Percentiles rank a stretch among this genome's conserved stretches.
Evolutionary conservation across 176 grass and related monocot species (phyloP).

Genomic region (Pontederia paniculata): DNA sequence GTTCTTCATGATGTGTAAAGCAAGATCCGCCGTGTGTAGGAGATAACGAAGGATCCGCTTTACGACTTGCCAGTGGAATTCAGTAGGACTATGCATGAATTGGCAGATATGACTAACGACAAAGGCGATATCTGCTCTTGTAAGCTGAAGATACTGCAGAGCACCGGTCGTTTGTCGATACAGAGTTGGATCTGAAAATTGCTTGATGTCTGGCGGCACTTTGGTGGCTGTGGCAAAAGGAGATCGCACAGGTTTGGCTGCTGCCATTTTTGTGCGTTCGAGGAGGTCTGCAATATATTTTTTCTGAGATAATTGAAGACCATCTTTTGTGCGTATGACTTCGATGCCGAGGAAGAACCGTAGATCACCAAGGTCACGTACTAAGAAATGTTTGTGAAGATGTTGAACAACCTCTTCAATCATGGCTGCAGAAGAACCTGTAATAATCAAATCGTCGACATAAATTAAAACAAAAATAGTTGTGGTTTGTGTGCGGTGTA

Average conservation of each 20-base stretch:
- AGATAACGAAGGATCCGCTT: too few relatives aligned
- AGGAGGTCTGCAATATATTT: neutral
- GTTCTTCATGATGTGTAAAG: neutral
- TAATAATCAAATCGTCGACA: neutral
- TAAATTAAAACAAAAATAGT: neutral
- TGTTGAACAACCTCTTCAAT: neutral
- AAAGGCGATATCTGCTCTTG: neutral
- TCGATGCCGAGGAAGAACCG: constrained; percentile 1
- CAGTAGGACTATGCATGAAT: constrained; percentile 1
- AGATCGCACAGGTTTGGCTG: neutral
- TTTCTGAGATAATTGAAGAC: neutral
- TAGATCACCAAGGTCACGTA: neutral
- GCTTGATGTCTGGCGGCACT: neutral
- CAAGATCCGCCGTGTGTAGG: neutral
- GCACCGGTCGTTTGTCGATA: neutral
- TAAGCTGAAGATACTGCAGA: constrained; percentile 4
- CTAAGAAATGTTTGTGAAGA: neutral
- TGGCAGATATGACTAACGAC: neutral
- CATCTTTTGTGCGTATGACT: neutral
- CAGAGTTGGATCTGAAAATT: neutral
- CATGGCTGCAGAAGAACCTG: neutral
- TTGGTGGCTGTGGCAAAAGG: neutral
- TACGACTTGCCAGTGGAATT: neutral
- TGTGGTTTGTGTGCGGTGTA: neutral
- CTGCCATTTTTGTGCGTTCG: neutral